Evolutionary conservation across 148 eudicot genomes (phyloP).

Genomic region (Vaccinium darrowii): DNA sequence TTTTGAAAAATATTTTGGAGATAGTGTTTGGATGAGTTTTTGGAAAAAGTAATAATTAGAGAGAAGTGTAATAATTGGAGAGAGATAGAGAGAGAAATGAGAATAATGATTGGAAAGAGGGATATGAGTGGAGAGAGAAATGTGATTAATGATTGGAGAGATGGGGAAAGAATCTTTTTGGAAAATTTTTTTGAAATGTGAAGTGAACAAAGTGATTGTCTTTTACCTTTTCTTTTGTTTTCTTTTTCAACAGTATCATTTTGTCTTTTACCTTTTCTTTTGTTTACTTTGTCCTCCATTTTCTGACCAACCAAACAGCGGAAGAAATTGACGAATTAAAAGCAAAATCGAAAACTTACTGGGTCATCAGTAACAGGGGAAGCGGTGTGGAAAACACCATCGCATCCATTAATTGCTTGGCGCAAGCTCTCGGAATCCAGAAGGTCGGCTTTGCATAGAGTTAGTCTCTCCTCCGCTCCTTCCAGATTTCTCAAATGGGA

Average conservation of each 20-base stretch:
- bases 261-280: background rate
- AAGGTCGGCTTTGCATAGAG: conserved; percentile 76
- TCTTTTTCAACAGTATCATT: background rate
- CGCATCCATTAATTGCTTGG: conserved; percentile 75
- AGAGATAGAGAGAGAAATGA: no score
- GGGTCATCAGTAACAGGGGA: conserved; percentile 96
- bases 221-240: background rate
- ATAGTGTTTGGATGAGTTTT: no score
- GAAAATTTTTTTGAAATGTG: no score
- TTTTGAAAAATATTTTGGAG: no score
- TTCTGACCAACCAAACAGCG: conserved; percentile 13
- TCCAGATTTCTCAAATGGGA: conserved; percentile 74
- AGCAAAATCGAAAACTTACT: conserved; percentile 30
- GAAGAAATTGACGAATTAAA: background rate
- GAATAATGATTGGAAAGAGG: no score
- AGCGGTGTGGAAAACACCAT: conserved; percentile 94
- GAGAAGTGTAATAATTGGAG: no score
- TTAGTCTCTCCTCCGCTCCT: conserved; percentile 85
- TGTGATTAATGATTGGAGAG: no score
- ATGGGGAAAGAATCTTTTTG: no score
- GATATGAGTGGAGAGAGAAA: no score
- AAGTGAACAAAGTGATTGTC: no score
- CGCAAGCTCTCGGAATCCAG: conserved; percentile 68
- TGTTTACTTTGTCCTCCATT: background rate
- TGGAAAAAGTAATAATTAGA: no score